Base-by-base conservation (phyloP, 306 rosid genomes). In the Cotoneaster glaucophyllus region DNA sequence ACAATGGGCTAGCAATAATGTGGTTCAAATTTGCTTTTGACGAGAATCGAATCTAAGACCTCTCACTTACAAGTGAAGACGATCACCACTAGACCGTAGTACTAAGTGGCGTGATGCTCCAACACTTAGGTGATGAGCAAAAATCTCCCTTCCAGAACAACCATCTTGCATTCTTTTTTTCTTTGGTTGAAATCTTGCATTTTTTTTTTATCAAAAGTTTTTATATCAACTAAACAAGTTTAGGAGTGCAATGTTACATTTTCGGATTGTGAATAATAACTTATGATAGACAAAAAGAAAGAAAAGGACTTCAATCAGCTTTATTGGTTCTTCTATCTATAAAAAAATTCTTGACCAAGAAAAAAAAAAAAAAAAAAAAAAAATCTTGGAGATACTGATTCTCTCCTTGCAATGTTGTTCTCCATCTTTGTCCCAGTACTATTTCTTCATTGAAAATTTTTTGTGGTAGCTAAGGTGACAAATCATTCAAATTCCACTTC, bases 401-500 rank as follows among this genome's bases (percentile, higher is more conserved):
- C 88, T 85, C 85, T 72, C 71, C 86, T 64, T 73, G 69, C 67
- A 74, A 57, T 67, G 70, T 69, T 62, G 76, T 75, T 85, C 64
- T 83, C 77, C 81, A 70, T 76, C 77, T 80, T 80, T 80, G 84
- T 87, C 83, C 79, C 13, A 28, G 31, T 25, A n/a, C 28, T 57
- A 57, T 26, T 73, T 34, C 79, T 77, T 73, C 74, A 19, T 32
- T 50, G 37, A 70, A 70, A 82, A 79, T 82, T 75, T 79, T 85
- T 52, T 79, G 87, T 90, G 94, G 94, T 76, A 80, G 79, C 67
- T 73, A 81, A 82, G 70, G 54, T 69, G 80, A 86, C 96, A 88
- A 84, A 87, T 94, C 97, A 88, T 78, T 75, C 69, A 85, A 85
- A 87, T 88, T 86, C 84, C 77, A 70, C 78, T 69, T 58, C 83